phyloP scores from a whole-genome alignment of 2,329 filamentous ascomycete genomes.

The Xylaria arbuscula region DNA sequence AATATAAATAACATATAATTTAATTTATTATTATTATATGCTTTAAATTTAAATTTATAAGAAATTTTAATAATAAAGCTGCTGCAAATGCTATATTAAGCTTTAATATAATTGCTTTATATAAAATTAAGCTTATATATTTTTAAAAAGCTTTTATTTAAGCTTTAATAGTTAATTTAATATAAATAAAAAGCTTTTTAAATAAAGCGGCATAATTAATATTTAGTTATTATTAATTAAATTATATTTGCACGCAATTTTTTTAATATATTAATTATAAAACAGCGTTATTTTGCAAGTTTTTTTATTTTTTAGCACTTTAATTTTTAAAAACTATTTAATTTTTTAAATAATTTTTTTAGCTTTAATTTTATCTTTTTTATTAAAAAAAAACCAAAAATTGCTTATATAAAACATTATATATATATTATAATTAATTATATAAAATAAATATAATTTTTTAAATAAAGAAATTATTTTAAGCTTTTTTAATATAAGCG shows the following conservation, averaged over 20 bases:
- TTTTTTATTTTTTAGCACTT: not conserved
- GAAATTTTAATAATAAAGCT: not conserved
- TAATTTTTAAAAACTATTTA: not conserved
- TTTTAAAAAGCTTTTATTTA: not conserved
- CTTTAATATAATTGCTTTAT: not conserved
- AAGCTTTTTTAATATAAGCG: not conserved
- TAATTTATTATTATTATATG: not conserved
- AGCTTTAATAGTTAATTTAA: not conserved
- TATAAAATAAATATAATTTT: not conserved
- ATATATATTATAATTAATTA: not conserved
- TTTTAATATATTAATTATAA: slow-evolving; percentile 7
- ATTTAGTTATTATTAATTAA: not conserved
- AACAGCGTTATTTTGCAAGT: not conserved
- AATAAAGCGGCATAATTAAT: not conserved
- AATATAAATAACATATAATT: not conserved
- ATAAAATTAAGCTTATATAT: not conserved
- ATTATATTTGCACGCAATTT: not conserved
- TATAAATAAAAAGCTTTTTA: not conserved
- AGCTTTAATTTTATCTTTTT: not conserved
- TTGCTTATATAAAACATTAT: slow-evolving; percentile 10
- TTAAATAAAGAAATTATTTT: not conserved
- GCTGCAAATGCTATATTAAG: not conserved
- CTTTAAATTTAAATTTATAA: not conserved
- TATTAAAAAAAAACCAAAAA: not conserved
- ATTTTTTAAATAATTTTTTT: not conserved